Base-by-base conservation (phyloP, 1,284 basidiomycete genomes). In the Ceratobasidium theobromae region DNA sequence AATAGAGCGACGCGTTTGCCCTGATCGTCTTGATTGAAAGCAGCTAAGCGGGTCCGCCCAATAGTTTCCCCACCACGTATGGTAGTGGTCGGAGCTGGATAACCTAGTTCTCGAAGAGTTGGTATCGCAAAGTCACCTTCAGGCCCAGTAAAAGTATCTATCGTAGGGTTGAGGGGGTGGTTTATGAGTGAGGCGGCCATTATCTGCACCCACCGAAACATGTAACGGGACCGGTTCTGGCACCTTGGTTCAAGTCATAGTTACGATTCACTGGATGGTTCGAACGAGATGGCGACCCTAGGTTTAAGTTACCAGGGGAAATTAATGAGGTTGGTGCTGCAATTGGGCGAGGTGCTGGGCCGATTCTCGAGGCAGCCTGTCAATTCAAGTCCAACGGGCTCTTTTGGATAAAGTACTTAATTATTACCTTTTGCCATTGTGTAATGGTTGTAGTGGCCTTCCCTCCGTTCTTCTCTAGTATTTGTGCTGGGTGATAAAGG, bases 31-130 rank as follows among this genome's bases (percentile, higher is more conserved):
- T 74, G 72, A 67, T 79, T 75, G 71, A 79, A 81, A 16, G 70
- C 72, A 14, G 71, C 72, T 32, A 80, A 75, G 23, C 78, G 72
- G 48, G 73, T 67, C 43, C 80, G 72, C 2, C 77, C 83, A 69
- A 78, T 74, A 21, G 72, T 74, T 69, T 83, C 81, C 4, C 83
- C 82, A 40, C 81, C 82, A 38, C 75, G 76, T 53, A 82, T 79
- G 33, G 76, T 74, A 40, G 78, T 79, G 18, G 79, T 78, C 1
- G 77, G 72, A 51, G 71, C 69, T 53, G 75, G 73, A 67, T 79
- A 77, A 0, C 81, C 80, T 49, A 83, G 72, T 60, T 79, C 79
- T 27, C 74, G 70, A 68, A 82, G 74, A 4, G 79, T 79, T 8
- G 79, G 80, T 11, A 84, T 79, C 41, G 77, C 74, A 72, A 82